Percentiles rank a stretch among this genome's conserved stretches.
These are phyloP conservation scores for Didymella lethalis DNA, from an alignment of 2,329 filamentous ascomycete species.

Conservation along the genomic window DNA sequence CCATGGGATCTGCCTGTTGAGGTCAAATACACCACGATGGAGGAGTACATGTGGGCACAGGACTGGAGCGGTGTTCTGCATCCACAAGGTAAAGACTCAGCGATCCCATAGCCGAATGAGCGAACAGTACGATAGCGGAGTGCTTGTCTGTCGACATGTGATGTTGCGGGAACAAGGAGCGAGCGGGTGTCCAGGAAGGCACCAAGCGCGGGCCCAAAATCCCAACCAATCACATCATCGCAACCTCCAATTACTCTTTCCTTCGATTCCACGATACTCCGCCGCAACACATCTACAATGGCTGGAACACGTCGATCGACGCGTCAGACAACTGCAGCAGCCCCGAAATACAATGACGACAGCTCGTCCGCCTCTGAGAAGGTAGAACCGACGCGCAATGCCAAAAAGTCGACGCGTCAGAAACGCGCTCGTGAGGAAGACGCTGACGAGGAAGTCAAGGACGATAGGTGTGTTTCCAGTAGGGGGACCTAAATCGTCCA, in stretches of 20 bases:
- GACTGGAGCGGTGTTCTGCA: constrained; percentile 28
- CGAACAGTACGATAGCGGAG: too few species aligned
- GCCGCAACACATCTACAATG: constrained; percentile 28
- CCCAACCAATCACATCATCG: constrained; percentile 10
- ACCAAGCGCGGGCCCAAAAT: background rate
- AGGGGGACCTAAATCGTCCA: background rate
- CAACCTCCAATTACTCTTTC: background rate
- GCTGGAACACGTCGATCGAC: constrained; percentile 41
- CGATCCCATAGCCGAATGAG: background rate
- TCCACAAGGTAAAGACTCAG: background rate
- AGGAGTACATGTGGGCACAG: constrained; percentile 37
- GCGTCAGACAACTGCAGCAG: constrained; percentile 32
- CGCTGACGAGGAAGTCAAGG: constrained; percentile 17
- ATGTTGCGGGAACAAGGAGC: background rate
- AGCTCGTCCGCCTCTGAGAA: constrained; percentile 28
- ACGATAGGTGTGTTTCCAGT: constrained; percentile 4
- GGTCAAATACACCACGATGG: constrained; percentile 32
- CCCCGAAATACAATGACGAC: constrained; percentile 33
- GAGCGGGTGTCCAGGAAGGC: background rate
- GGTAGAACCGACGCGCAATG: constrained; percentile 31
- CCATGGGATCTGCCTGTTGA: constrained; percentile 36
- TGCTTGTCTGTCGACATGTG: background rate
- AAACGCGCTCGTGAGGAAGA: constrained; percentile 39
- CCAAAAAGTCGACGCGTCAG: constrained; percentile 35
- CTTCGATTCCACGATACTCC: background rate